phyloP scores from a whole-genome alignment of 345 rosid species.

The Eutrema yunnanense region DNA sequence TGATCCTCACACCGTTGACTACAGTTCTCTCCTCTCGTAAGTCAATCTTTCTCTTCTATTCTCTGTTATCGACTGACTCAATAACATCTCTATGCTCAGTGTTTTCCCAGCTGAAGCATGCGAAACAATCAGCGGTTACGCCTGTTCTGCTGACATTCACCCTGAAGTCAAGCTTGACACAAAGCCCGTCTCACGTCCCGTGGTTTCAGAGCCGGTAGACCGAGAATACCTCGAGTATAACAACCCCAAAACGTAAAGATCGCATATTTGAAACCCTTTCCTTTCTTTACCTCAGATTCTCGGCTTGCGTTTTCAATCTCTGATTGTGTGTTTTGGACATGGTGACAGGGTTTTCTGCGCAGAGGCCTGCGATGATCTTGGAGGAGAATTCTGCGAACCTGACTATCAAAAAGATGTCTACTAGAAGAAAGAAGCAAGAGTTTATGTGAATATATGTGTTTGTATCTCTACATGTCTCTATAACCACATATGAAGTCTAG shows the following conservation, averaged over 20 bases:
- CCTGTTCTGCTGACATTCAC: conserved; percentile 56
- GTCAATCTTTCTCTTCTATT: neutral
- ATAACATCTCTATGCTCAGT: conserved; percentile 26
- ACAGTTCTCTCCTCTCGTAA: conserved; percentile 48
- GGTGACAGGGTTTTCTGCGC: conserved; percentile 54
- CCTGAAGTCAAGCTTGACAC: conserved; percentile 63
- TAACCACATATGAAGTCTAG: neutral
- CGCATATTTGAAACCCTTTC: neutral
- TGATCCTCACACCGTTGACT: conserved; percentile 43
- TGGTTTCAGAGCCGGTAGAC: conserved; percentile 45
- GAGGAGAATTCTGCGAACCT: conserved; percentile 84
- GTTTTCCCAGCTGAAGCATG: conserved; percentile 88
- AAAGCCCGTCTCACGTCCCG: conserved; percentile 23
- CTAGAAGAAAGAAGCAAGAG: conserved; percentile 16
- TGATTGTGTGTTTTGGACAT: conserved; percentile 14
- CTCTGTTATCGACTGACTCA: neutral
- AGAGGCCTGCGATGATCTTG: conserved; percentile 93
- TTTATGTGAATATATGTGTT: conserved; percentile 9
- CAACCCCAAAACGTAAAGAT: conserved; percentile 56
- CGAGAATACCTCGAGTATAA: conserved; percentile 67
- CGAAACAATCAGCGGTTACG: conserved; percentile 63
- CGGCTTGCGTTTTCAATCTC: neutral
- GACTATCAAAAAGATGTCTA: conserved; percentile 44
- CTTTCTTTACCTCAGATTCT: neutral
- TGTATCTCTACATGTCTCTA: conserved; percentile 8